Conservation (phyloP, 805 yeast genomes). For the Yarrowia sp. region DNA sequence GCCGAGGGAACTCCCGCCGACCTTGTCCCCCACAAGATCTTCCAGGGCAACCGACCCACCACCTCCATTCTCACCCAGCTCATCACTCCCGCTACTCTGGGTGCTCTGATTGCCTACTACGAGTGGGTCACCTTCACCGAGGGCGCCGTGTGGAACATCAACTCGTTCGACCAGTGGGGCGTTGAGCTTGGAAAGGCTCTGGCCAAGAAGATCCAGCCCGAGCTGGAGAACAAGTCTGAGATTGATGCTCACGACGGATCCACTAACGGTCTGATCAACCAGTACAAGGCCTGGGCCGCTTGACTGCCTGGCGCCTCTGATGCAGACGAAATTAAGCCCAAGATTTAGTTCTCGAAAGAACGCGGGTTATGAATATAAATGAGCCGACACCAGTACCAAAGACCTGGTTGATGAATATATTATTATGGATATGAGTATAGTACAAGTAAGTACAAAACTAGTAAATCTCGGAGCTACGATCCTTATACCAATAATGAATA, state of each 20-base stretch:
- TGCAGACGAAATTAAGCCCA: not conserved
- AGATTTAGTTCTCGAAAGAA: not conserved
- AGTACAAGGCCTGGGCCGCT: slow-evolving; percentile 78
- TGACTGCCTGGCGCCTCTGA: not conserved
- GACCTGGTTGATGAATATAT: not conserved
- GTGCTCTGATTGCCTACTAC: slow-evolving; percentile 95
- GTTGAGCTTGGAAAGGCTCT: slow-evolving; percentile 97
- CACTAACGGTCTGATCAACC: slow-evolving; percentile 90
- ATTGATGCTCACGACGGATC: slow-evolving; percentile 80
- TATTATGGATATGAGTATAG: no score
- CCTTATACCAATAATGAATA: not conserved
- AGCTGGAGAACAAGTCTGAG: slow-evolving; percentile 60
- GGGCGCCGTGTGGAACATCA: slow-evolving; percentile 99
- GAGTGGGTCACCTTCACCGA: slow-evolving; percentile 96
- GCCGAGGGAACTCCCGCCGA: slow-evolving; percentile 85
- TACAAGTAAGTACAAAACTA: no score
- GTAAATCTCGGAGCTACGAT: no score
- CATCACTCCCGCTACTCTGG: slow-evolving; percentile 94
- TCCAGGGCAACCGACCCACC: slow-evolving; percentile 98
- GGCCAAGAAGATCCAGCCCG: slow-evolving; percentile 92
- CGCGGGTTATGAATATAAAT: not conserved
- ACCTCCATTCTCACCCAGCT: slow-evolving; percentile 93
- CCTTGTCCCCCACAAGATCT: slow-evolving; percentile 90
- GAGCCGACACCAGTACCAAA: not conserved
- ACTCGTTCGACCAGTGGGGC: slow-evolving; percentile 99